Percentiles rank a stretch among this genome's conserved stretches.
Evolutionary conservation across 2,329 filamentous ascomycete genomes (phyloP).

Genomic region (Seiridium unicorne): DNA sequence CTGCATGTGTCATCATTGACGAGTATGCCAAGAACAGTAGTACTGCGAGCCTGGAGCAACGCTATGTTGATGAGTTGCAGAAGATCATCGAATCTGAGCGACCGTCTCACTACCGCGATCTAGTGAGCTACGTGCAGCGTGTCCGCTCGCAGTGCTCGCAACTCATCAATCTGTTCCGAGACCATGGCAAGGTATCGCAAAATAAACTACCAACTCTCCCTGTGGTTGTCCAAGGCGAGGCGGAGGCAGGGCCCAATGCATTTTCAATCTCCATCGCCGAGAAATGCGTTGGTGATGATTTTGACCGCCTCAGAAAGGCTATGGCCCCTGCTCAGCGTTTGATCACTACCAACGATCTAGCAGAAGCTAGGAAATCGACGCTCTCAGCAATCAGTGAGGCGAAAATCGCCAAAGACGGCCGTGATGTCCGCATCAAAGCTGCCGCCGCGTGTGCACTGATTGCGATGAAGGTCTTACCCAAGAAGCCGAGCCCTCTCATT

Average conservation of each 20-base stretch:
- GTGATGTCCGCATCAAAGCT: slow-evolving; percentile 83
- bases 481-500: slow-evolving; percentile 90
- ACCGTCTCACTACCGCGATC: slow-evolving; percentile 80
- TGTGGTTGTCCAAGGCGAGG: slow-evolving; percentile 89
- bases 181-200: slow-evolving; percentile 78
- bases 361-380: slow-evolving; percentile 72
- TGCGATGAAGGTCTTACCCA: slow-evolving; percentile 82
- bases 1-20: slow-evolving; percentile 79
- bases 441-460: slow-evolving; percentile 85
- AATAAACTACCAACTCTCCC: slow-evolving; percentile 77
- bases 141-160: slow-evolving; percentile 90
- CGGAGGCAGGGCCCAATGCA: slow-evolving; percentile 85
- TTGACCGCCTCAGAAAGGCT: slow-evolving; percentile 82
- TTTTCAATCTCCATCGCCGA: slow-evolving; percentile 89
- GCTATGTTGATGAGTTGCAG: slow-evolving; percentile 66
- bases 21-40: slow-evolving; percentile 72
- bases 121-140: slow-evolving; percentile 86
- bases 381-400: slow-evolving; percentile 76
- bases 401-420: slow-evolving; percentile 71
- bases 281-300: slow-evolving; percentile 82
- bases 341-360: slow-evolving; percentile 75
- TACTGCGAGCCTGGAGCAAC: slow-evolving; percentile 45
- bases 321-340: slow-evolving; percentile 86
- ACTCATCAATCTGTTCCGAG: slow-evolving; percentile 85
- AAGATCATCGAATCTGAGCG: slow-evolving; percentile 79